Evolutionary conservation across 2,329 filamentous ascomycete species (phyloP), one percentile per base, ranked within the genome.

Genomic region (Venturia pyrina): DNA sequence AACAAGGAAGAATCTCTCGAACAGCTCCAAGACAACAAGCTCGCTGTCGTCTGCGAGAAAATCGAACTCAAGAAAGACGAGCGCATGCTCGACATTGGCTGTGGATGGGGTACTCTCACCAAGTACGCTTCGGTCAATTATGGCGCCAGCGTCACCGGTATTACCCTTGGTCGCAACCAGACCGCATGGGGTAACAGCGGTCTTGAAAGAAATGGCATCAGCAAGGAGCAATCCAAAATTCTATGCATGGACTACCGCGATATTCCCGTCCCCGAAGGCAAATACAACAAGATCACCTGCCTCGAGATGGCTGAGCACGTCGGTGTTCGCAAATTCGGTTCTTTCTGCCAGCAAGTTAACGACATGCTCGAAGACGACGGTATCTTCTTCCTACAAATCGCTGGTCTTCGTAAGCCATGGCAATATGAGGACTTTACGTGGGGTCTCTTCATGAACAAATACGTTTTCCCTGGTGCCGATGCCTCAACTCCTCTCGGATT

Each of bases 381-480:
- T 77, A 86, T 91, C 70, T 96, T 98, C 82, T 97, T 95, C 85
- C 84, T 98, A 68, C 95, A 98, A 79, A 92, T 96, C 72, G 92
- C 93, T 72, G 95, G 95, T 80, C 85, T 99, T 68, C 89, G 95
- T 72, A 96, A 96, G 82, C 82, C 85, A 69, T 98, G 95, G 95
- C 95, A 98, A 79, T 98, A 96, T 75, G 93, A 98, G 83, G 93
- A 98, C 80, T 85, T 97, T 63, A 90, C 93, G 77, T 98, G 95
- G 95, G 95, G 95, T 76, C 85, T 98, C 60, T 98, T 97, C 85
- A 96, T 98, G 92, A 98, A 98, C 88, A 97, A 96, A 82, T 96
- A 98, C 79, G 84, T 98, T 77, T 98, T 98, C 85, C 95, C 93
- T 43, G 95, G 95, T 75, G 95, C 95, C 63, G 95, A 98, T 75